Evolutionary conservation across 768 basidiomycete species (phyloP), one percentile per base, ranked within the genome.

Genomic region (Tephrocybe sp.): DNA sequence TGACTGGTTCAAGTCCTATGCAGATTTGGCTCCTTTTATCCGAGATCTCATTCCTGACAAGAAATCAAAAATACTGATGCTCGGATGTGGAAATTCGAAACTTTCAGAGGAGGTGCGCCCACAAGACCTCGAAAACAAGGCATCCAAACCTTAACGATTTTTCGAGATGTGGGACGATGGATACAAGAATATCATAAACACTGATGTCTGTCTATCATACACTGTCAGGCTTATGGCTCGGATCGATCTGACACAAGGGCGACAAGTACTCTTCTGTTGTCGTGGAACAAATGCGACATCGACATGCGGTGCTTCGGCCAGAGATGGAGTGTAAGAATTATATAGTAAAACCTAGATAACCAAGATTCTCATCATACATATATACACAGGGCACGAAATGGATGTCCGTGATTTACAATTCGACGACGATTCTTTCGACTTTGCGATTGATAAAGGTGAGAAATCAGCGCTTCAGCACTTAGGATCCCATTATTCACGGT

Each of bases 1-100:
- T 54, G 91, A 93, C 68, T 93, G 91, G 91, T 92, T 92, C 73
- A 92, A 90, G 64, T 82, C 83, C 8, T 93, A 92, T 58, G 64
- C 66, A 2, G 89, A 93, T 49, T 71, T 93, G n/a, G 76, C 83
- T 6, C 65, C 76, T 40, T 65, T 85, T 16, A 64, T 93, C 16
- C 75, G 75, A 32, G 77, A 77, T 27, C 68, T 86, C 26, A 76
- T 93, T 18, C 88, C 87, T 0, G 68, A 80, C 53, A 86, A 77
- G 63, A 60, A 62, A 4, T 75, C 82, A 1, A 72, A 75, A 21
- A 87, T 92, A 54, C 65, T 92, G 37, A 86, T 93, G 77, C 80
- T 93, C 15, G 89, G 88, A 46, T 92, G 90, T 60, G 90, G 91
- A 9, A 92, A 92, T 65, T 89, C 90, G 3, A 87, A 69, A 47